These are phyloP conservation scores for Claviceps cyperi DNA, from an alignment of 2,329 filamentous ascomycete species.

Conservation along the genomic window DNA sequence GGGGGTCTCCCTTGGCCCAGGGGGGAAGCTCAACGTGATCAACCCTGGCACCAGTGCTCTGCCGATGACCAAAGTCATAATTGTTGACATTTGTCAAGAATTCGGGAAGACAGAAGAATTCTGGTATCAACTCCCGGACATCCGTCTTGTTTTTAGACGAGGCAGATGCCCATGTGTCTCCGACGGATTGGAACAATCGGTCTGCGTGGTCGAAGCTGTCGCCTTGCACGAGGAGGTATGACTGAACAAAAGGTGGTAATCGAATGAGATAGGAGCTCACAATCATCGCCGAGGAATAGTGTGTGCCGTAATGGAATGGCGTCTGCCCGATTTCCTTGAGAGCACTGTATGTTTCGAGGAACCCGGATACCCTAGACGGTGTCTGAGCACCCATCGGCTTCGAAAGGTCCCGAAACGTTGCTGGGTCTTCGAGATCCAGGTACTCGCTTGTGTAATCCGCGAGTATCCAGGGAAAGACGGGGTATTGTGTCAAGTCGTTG, in stretches of 20 bases:
- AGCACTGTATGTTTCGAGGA: slow-evolving; percentile 70
- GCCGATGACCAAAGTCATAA: slow-evolving; percentile 82
- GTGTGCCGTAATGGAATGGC: slow-evolving; percentile 94
- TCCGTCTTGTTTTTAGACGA: slow-evolving; percentile 85
- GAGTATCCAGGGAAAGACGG: slow-evolving; percentile 93
- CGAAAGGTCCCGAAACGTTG: slow-evolving; percentile 76
- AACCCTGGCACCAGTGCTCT: slow-evolving; percentile 65
- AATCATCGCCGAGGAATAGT: slow-evolving; percentile 98
- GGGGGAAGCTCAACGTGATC: slow-evolving; percentile 81
- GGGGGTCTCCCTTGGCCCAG: slow-evolving; percentile 92
- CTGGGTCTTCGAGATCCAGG: slow-evolving; percentile 70
- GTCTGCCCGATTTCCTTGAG: slow-evolving; percentile 86
- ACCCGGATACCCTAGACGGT: slow-evolving; percentile 58
- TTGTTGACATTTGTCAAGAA: slow-evolving; percentile 88
- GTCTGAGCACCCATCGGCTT: slow-evolving; percentile 96
- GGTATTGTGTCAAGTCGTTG: slow-evolving; percentile 95
- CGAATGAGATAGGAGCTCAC: slow-evolving; percentile 93
- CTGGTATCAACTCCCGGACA: slow-evolving; percentile 84
- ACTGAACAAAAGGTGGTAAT: slow-evolving; percentile 89
- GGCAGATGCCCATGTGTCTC: slow-evolving; percentile 80
- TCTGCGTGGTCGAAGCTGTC: slow-evolving; percentile 94
- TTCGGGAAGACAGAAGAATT: slow-evolving; percentile 94
- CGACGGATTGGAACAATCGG: slow-evolving; percentile 83
- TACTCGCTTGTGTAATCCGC: slow-evolving; percentile 93
- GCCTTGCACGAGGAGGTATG: slow-evolving; percentile 87